A percentile compares a stretch with the other conserved stretches of the same genome.
These are phyloP conservation scores for Elsinoe perseae DNA, from an alignment of 2,329 filamentous ascomycete genomes.

Conservation along the genomic window DNA sequence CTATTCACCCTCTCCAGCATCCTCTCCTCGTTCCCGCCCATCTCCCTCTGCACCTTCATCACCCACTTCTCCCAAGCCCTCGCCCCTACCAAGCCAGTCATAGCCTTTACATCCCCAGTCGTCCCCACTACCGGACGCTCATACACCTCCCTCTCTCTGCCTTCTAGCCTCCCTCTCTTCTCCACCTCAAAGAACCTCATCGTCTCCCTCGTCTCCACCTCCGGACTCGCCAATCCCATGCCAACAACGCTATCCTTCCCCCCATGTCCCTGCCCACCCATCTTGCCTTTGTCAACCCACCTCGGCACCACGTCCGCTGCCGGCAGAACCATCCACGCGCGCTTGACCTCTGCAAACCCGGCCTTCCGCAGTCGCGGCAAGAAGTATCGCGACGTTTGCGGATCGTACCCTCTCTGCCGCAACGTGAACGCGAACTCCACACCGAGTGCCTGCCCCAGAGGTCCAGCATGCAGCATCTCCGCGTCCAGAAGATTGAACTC, in stretches of 20 bases:
- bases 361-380: slow-evolving; percentile 63
- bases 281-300: slow-evolving; percentile 30
- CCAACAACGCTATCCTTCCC: slow-evolving; percentile 10
- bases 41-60: slow-evolving; percentile 78
- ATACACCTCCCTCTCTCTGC: slow-evolving; percentile 24
- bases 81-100: slow-evolving; percentile 74
- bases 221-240: not conserved
- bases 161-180: not conserved
- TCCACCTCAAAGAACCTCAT: slow-evolving; percentile 14
- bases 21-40: slow-evolving; percentile 54
- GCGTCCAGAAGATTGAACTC: slow-evolving; percentile 88
- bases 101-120: slow-evolving; percentile 32
- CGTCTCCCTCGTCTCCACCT: not conserved
- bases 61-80: slow-evolving; percentile 98
- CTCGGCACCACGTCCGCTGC: slow-evolving; percentile 49
- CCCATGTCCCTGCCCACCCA: not conserved
- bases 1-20: slow-evolving; percentile 50
- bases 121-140: slow-evolving; percentile 29
- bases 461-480: slow-evolving; percentile 78
- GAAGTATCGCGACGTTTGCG: slow-evolving; percentile 73
- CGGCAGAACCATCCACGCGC: slow-evolving; percentile 83
- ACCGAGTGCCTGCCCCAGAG: slow-evolving; percentile 69
- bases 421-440: slow-evolving; percentile 90
- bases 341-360: slow-evolving; percentile 72
- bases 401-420: slow-evolving; percentile 82